A percentile compares a stretch with the other conserved stretches of the same genome.
Evolutionary conservation across 345 rosid species (phyloP).

Genomic region (Ceriops tagal): DNA sequence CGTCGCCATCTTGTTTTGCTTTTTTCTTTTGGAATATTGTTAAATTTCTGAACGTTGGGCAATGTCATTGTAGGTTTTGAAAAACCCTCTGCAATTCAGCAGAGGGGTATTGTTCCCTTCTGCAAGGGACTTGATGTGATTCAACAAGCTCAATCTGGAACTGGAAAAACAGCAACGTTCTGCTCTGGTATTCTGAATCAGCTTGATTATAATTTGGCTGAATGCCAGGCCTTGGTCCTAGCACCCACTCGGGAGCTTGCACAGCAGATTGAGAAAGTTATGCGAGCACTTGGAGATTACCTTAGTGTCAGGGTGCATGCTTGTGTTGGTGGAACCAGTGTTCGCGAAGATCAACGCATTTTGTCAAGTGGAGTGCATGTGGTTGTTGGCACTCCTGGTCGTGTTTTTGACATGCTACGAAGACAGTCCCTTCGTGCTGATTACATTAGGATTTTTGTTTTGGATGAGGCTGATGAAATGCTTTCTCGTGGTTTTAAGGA

Average conservation of each 20-base stretch:
- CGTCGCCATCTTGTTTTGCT: not conserved
- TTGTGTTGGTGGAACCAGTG: constrained; percentile 36
- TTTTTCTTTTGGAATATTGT: not conserved
- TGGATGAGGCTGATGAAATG: constrained; percentile 3
- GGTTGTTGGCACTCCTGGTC: constrained; percentile 34
- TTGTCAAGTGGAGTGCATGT: constrained; percentile 31
- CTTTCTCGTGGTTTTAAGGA: constrained; percentile 19
- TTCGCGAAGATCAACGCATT: constrained; percentile 25
- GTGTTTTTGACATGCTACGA: constrained; percentile 26
- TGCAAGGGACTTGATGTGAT: constrained; percentile 29
- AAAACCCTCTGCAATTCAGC: constrained; percentile 32
- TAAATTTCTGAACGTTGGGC: not conserved
- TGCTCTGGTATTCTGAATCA: constrained; percentile 28
- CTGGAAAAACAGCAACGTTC: constrained; percentile 32
- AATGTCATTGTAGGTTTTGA: constrained; percentile 15
- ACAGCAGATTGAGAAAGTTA: constrained; percentile 31
- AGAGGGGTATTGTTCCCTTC: constrained; percentile 29
- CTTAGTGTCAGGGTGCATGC: constrained; percentile 32
- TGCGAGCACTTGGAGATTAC: constrained; percentile 29
- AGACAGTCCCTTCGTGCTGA: constrained; percentile 26
- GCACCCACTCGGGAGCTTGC: constrained; percentile 36
- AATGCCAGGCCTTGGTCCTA: constrained; percentile 32
- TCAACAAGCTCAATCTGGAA: constrained; percentile 34
- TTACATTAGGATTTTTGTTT: constrained; percentile 24
- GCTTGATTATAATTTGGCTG: constrained; percentile 20